A percentile compares a stretch with the other conserved stretches of the same genome.
These are phyloP conservation scores for Cytospora paraplurivora DNA, from an alignment of 2,329 filamentous ascomycete species.

Conservation along the genomic window DNA sequence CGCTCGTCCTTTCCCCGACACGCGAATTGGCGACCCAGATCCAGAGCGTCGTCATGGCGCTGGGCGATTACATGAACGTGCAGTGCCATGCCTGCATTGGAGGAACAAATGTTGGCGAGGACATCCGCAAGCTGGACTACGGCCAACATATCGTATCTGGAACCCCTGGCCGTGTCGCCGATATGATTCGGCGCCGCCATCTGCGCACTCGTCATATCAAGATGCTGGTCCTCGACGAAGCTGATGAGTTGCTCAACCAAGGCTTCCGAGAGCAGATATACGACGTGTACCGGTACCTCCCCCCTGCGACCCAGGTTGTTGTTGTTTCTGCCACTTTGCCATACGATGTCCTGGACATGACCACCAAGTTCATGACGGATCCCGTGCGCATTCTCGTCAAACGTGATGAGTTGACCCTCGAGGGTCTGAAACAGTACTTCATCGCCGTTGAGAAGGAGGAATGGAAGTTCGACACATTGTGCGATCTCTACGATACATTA, in stretches of 20 bases:
- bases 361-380: conserved; percentile 99
- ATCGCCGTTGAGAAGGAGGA: conserved; percentile 99
- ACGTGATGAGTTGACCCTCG: conserved; percentile 98
- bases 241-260: conserved; percentile 92
- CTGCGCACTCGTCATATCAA: conserved; percentile 98
- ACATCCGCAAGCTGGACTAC: conserved; percentile 96
- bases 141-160: conserved; percentile 97
- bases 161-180: conserved; percentile 96
- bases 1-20: conserved; percentile 94
- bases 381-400: conserved; percentile 98
- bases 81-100: conserved; percentile 99
- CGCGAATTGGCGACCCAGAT: conserved; percentile 99
- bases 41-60: conserved; percentile 98
- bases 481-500: conserved; percentile 97
- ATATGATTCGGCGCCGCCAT: conserved; percentile 99
- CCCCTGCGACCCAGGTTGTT: conserved; percentile 97
- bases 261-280: conserved; percentile 99
- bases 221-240: conserved; percentile 99
- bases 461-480: conserved; percentile 99
- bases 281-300: conserved; percentile 99
- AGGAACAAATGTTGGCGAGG: conserved; percentile 95
- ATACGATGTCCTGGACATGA: conserved; percentile 98
- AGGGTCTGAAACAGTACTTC: conserved; percentile 99
- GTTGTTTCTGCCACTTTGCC: conserved; percentile 98
- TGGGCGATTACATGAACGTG: conserved; percentile 99